Base-by-base conservation (phyloP, 805 yeast species). In the Hanseniaspora lachancei region DNA sequence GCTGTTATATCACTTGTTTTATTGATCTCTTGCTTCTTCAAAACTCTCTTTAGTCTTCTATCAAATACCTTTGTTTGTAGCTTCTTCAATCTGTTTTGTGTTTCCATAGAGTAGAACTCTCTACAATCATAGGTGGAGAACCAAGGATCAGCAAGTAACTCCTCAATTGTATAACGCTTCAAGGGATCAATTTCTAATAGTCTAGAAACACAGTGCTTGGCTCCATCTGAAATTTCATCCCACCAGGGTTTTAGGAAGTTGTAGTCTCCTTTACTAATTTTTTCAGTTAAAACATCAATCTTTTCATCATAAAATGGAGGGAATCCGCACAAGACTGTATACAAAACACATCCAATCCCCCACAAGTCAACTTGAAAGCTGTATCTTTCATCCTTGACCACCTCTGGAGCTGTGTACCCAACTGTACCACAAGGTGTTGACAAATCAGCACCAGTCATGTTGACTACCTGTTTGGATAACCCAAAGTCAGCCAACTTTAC, bases 351-450 rank as follows among this genome's bases (percentile, higher is more conserved):
- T 0, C 98, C 98, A 55, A 93, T 74, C 5, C 97, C 97, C 98
- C 98, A 93, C 93, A 93, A 87, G 67, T 93, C 98, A 39, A 93
- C 98, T 60, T 89, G 84, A 72, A 86, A 88, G 1, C 96, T 86
- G 66, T 93, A 93, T 48, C 82, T 77, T 71, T 89, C 95, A 68
- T 93, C 97, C 60, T 84, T 82, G 42, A 93, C 97, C 62, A 93
- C 91, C 69, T 93, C 98, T 0, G 98, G 98, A 0, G 98, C 98
- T 2, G 97, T 91, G 65, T 93, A 93, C 3, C 97, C 97, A 18
- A 93, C 96, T 0, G 98, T 93, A 52, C 98, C 98, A 71, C 98
- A 93, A 0, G 98, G 98, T 0, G 98, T 93, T 23, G 97, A 86
- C 13, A 49, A n/a, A 21, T 55, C 57, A 8, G 53, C 53, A 36